Conservation (phyloP, 495 filamentous ascomycete genomes). For the Cercophora sp. region DNA sequence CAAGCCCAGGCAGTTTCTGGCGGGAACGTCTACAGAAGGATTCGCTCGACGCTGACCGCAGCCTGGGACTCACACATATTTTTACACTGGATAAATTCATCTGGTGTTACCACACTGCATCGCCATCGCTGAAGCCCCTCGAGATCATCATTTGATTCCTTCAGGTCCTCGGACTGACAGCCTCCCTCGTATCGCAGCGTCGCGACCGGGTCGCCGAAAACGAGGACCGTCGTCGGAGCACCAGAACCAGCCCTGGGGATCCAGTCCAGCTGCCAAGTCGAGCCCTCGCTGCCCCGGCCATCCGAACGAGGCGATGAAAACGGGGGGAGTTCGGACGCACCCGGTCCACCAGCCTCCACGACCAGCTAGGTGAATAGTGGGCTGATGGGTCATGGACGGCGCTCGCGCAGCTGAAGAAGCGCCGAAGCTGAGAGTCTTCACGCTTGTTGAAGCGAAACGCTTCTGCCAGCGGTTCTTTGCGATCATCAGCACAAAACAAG, state of each 20-base stretch:
- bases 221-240: background rate
- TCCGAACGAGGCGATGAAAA: too few relatives aligned
- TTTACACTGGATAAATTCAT: slow-evolving; percentile 9
- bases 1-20: too few relatives aligned
- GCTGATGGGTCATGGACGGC: too few relatives aligned
- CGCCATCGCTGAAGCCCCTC: background rate
- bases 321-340: too few relatives aligned
- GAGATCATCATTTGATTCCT: too few relatives aligned
- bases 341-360: too few relatives aligned
- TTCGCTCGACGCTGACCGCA: slow-evolving; percentile 14
- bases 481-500: too few relatives aligned
- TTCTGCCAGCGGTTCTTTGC: background rate
- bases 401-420: too few relatives aligned
- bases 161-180: background rate
- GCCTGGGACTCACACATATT: background rate
- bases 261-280: too few relatives aligned
- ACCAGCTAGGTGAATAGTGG: too few relatives aligned
- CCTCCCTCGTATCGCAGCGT: background rate
- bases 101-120: background rate
- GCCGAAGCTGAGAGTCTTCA: too few relatives aligned
- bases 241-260: background rate
- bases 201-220: background rate
- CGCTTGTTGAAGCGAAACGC: slow-evolving; percentile 12
- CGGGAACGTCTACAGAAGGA: slow-evolving; percentile 2
- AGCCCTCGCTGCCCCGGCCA: too few relatives aligned